Base-by-base conservation (phyloP, 2,329 filamentous ascomycete species). In the Thielaviopsis cerberus region DNA sequence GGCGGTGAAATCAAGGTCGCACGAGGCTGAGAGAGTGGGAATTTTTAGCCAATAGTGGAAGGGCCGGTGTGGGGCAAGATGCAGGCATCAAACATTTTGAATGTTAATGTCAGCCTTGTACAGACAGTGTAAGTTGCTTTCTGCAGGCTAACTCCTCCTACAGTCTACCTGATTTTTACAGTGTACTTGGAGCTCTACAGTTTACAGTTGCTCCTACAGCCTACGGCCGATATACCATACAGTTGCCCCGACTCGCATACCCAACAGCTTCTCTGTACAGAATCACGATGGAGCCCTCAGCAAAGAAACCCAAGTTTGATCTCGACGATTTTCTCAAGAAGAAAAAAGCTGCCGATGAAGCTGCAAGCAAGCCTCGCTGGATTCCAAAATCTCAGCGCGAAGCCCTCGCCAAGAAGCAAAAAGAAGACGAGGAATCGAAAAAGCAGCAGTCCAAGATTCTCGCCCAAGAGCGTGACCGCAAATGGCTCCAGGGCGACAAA, bases 351-450 rank as follows among this genome's bases (percentile, higher is more conserved):
- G 85, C 86, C 26, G 88, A 92, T 70, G 86, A 85, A 37, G 88
- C 85, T 17, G 85, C 88, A 10, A 79, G 87, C 58, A 95, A 92
- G 75, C 89, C 89, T 4, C 90, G 88, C 69, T 94, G 94, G 67
- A 73, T 95, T 23, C 85, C 86, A 4, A 92, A 86, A 73, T 84
- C 85, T 30, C 80, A 94, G 68, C 80, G 90, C 58, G 88, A 94
- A 68, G 80, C 82, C 61, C 70, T 94, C 25, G 88, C 88, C 27
- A 75, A 88, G 17, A 86, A 94, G 66, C 88, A 80, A 67, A 87
- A 89, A 71, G 78, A 85, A 52, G 76, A 80, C 61, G 80, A 82
- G 53, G 75, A 77, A 25, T 77, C 54, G 37, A 54, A 54, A 25
- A 58, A 58, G 50, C 37, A 61, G 25, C 59, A 59, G 7, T 54